These are phyloP conservation scores for Luffa aegyptiaca DNA, from an alignment of 306 rosid genomes.

Conservation along the genomic window DNA sequence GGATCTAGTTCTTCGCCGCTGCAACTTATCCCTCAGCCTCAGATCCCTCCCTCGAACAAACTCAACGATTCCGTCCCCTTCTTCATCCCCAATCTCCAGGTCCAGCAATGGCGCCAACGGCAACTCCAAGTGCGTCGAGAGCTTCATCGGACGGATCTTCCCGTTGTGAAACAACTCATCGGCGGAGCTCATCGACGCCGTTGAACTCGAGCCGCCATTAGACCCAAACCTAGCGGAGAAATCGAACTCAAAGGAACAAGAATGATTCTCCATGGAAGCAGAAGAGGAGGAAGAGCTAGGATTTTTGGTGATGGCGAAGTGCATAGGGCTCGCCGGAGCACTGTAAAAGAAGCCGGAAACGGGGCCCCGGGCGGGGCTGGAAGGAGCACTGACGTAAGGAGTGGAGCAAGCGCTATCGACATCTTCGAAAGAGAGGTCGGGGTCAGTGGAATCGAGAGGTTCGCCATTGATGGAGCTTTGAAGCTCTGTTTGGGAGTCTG, in stretches of 20 bases:
- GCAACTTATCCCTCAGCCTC: slow-evolving; percentile 37
- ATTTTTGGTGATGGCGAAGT: slow-evolving; percentile 32
- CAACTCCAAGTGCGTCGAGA: slow-evolving; percentile 45
- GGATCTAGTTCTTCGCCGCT: slow-evolving; percentile 63
- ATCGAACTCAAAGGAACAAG: slow-evolving; percentile 48
- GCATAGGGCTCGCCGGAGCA: slow-evolving; percentile 75
- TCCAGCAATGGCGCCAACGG: slow-evolving; percentile 47
- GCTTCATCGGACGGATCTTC: slow-evolving; percentile 79
- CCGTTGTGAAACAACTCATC: slow-evolving; percentile 64
- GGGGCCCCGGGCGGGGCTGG: slow-evolving; percentile 52
- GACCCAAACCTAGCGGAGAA: slow-evolving; percentile 48
- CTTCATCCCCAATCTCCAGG: slow-evolving; percentile 38
- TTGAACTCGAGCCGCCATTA: slow-evolving; percentile 13
- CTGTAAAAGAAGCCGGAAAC: slow-evolving; percentile 46
- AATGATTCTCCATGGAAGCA: not conserved
- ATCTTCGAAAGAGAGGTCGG: slow-evolving; percentile 26
- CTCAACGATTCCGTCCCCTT: not conserved
- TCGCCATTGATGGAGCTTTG: slow-evolving; percentile 16
- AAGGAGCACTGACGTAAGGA: slow-evolving; percentile 75
- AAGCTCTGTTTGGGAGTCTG: slow-evolving; percentile 12
- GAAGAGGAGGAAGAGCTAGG: slow-evolving; percentile 11
- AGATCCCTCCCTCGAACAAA: slow-evolving; percentile 53
- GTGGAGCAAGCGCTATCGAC: slow-evolving; percentile 56
- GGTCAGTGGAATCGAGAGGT: slow-evolving; percentile 6
- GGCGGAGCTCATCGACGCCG: slow-evolving; percentile 61